Evolutionary conservation across 2,329 filamentous ascomycete species (phyloP).

Genomic region (Epichloe typhina): DNA sequence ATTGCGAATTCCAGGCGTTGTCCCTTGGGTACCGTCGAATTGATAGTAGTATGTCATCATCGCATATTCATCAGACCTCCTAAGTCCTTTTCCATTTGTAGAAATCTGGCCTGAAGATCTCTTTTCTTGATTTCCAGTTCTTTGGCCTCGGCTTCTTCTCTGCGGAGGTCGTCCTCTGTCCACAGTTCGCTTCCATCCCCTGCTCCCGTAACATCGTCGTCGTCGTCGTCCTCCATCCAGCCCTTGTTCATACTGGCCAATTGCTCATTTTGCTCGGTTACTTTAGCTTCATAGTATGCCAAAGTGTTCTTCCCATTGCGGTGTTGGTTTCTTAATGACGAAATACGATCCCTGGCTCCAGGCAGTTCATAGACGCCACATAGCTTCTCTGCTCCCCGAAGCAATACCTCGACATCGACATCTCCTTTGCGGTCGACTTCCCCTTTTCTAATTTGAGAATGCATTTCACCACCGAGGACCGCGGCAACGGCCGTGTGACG

Average conservation of each 20-base stretch:
- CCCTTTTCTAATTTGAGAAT: constrained; percentile 58
- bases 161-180: constrained; percentile 55
- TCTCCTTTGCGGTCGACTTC: constrained; percentile 46
- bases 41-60: constrained; percentile 7
- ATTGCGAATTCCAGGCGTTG: not conserved
- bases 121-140: constrained; percentile 43
- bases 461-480: constrained; percentile 76
- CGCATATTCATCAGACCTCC: constrained; percentile 41
- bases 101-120: constrained; percentile 39
- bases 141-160: constrained; percentile 54
- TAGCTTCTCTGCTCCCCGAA: constrained; percentile 85
- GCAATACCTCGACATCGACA: constrained; percentile 72
- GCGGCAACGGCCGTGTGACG: constrained; percentile 78
- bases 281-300: constrained; percentile 66
- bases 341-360: constrained; percentile 66
- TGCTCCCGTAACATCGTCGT: constrained; percentile 39
- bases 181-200: constrained; percentile 35
- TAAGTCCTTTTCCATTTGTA: constrained; percentile 42
- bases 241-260: constrained; percentile 61
- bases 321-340: constrained; percentile 56
- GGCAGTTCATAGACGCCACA: constrained; percentile 76
- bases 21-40: not conserved
- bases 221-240: constrained; percentile 40
- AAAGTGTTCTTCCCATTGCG: constrained; percentile 60
- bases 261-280: constrained; percentile 62